Percentiles rank a stretch among this genome's conserved stretches.
These are phyloP conservation scores for Cyclotella atomus DNA, from an alignment of 108 stramenopile species.

Conservation along the genomic window DNA sequence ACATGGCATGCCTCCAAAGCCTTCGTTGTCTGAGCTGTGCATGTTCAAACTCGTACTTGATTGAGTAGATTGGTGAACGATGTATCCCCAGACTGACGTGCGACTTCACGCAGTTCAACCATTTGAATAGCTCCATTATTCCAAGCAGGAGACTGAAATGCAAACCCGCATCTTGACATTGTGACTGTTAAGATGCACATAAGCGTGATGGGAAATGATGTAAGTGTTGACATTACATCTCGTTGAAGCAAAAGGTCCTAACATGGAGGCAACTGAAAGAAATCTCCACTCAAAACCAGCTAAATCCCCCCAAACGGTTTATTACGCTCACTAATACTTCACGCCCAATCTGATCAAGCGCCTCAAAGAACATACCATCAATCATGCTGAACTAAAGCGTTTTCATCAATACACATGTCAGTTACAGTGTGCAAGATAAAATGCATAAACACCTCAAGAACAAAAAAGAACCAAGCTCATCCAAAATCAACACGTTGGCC, in stretches of 20 bases:
- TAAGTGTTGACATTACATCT: too few relatives aligned
- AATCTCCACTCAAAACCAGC: slow-evolving; percentile 66
- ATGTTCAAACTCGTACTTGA: slow-evolving; percentile 54
- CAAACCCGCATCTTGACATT: slow-evolving; percentile 45
- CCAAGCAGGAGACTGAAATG: slow-evolving; percentile 61
- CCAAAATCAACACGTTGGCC: slow-evolving; percentile 36
- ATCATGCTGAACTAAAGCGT: slow-evolving; percentile 42
- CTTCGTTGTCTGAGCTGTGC: slow-evolving; percentile 12
- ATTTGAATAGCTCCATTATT: slow-evolving; percentile 28
- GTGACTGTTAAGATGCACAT: slow-evolving; percentile 43
- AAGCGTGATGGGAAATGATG: too few relatives aligned
- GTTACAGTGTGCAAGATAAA: too few relatives aligned
- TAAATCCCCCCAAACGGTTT: slow-evolving; percentile 70
- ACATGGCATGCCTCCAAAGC: slow-evolving; percentile 34
- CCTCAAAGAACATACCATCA: slow-evolving; percentile 49
- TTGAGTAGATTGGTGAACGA: slow-evolving; percentile 64
- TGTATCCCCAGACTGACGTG: slow-evolving; percentile 60
- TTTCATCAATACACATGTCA: too few relatives aligned
- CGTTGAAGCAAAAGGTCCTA: neutral
- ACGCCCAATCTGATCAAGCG: slow-evolving; percentile 49
- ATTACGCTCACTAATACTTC: slow-evolving; percentile 12
- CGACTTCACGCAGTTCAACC: slow-evolving; percentile 53
- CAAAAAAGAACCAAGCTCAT: slow-evolving; percentile 35
- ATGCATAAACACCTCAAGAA: too few relatives aligned
- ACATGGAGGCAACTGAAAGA: slow-evolving; percentile 46